These are phyloP conservation scores for Suaeda aralocaspica DNA, from an alignment of 148 eudicot genomes.

Conservation along the genomic window DNA sequence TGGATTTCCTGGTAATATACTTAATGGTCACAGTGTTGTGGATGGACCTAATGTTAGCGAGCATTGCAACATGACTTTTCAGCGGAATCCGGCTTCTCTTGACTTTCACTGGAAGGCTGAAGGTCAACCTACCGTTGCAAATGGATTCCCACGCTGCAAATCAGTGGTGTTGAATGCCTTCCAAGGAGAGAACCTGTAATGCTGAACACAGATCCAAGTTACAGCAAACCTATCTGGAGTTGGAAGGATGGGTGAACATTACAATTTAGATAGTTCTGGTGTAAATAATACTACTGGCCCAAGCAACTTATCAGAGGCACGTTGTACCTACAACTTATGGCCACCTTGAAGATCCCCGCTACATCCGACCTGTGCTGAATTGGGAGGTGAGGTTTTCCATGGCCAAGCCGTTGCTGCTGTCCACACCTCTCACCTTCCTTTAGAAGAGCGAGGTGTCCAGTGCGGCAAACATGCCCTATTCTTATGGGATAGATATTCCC, in stretches of 20 bases:
- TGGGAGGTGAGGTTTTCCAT: slow-evolving; percentile 52
- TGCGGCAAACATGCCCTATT: slow-evolving; percentile 43
- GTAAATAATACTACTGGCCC: slow-evolving; percentile 37
- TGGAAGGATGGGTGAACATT: slow-evolving; percentile 59
- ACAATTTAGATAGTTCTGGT: slow-evolving; percentile 43
- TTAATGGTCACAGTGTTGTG: slow-evolving; percentile 42
- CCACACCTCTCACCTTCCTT: slow-evolving; percentile 51
- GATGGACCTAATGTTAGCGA: slow-evolving; percentile 64
- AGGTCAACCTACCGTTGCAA: slow-evolving; percentile 45
- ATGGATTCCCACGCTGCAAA: slow-evolving; percentile 46
- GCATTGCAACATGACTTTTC: slow-evolving; percentile 55
- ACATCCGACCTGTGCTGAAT: slow-evolving; percentile 46
- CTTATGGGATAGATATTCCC: slow-evolving; percentile 55
- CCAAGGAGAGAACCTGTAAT: slow-evolving; percentile 53
- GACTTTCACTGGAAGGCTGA: slow-evolving; percentile 60
- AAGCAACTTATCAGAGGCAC: slow-evolving; percentile 36
- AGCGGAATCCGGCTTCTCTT: slow-evolving; percentile 48
- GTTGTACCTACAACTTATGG: slow-evolving; percentile 36
- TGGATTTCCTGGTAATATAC: slow-evolving; percentile 79
- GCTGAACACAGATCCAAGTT: slow-evolving; percentile 47
- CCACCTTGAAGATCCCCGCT: slow-evolving; percentile 52
- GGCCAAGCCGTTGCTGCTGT: slow-evolving; percentile 40
- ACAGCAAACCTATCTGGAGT: slow-evolving; percentile 48
- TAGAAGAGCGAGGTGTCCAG: slow-evolving; percentile 52
- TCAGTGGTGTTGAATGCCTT: slow-evolving; percentile 53